Evolutionary conservation across 352 stramenopile genomes (phyloP).

Genomic region (Globisporangium canariense): DNA sequence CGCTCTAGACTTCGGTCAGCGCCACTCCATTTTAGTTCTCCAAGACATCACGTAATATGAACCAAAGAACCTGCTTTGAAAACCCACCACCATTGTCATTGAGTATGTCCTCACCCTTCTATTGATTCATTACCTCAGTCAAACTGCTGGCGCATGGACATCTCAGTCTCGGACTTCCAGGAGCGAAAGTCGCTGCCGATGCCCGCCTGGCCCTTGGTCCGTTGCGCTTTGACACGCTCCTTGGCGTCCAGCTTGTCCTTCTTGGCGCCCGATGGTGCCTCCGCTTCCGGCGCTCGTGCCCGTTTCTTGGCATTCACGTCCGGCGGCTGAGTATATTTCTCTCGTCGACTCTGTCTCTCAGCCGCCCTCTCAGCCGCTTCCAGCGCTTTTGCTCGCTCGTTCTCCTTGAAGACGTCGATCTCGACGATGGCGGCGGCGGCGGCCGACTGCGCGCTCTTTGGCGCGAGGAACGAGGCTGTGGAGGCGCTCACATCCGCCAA

Average conservation of each 20-base stretch:
- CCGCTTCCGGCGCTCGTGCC: not conserved
- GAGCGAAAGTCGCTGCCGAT: constrained; percentile 71
- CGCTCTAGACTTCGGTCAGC: not conserved
- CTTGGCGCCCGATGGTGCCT: constrained; percentile 11
- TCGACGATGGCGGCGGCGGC: constrained; percentile 14
- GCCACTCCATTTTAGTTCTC: not conserved
- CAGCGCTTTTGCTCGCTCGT: constrained; percentile 11
- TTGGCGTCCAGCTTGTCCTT: constrained; percentile 51
- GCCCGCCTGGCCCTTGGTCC: constrained; percentile 63
- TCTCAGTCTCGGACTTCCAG: constrained; percentile 83
- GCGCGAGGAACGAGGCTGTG: constrained; percentile 38
- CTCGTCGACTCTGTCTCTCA: not conserved
- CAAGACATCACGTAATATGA: constrained; percentile 1
- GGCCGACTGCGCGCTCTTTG: constrained; percentile 17
- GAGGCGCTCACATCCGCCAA: constrained; percentile 32
- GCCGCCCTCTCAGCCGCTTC: not conserved
- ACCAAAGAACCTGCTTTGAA: not conserved
- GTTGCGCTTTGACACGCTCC: constrained; percentile 72
- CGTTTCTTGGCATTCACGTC: not conserved
- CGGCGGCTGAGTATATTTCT: not conserved
- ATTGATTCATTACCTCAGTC: constrained; percentile 28
- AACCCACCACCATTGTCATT: too few species aligned
- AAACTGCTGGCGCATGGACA: constrained; percentile 74
- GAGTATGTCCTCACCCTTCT: not conserved
- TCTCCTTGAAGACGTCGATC: constrained; percentile 35